Evolutionary conservation across 2,329 filamentous ascomycete species (phyloP).

Genomic region (Diaporthe amygdali): DNA sequence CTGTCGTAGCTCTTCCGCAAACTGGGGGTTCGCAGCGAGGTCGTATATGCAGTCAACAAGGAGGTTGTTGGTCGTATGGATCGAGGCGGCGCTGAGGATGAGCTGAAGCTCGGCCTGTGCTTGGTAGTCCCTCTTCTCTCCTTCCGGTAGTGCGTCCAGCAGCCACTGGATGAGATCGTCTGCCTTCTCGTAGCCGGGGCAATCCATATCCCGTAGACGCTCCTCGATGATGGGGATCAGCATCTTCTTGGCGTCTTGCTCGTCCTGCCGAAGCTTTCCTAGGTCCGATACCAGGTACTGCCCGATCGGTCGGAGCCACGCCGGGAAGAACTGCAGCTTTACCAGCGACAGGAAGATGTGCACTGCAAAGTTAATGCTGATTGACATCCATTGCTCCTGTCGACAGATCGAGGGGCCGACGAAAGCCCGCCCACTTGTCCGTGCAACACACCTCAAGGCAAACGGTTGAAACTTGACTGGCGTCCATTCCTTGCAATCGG

Average conservation of each 20-base stretch:
- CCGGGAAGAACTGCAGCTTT: slow-evolving; percentile 57
- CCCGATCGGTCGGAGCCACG: slow-evolving; percentile 52
- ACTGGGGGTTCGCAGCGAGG: slow-evolving; percentile 51
- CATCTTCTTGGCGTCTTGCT: slow-evolving; percentile 47
- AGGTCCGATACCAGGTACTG: slow-evolving; percentile 54
- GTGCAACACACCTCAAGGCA: slow-evolving; percentile 55
- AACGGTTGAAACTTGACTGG: slow-evolving; percentile 58
- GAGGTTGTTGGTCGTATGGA: slow-evolving; percentile 51
- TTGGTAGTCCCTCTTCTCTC: slow-evolving; percentile 43
- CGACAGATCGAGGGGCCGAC: slow-evolving; percentile 56
- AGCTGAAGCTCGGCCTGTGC: slow-evolving; percentile 49
- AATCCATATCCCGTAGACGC: slow-evolving; percentile 47
- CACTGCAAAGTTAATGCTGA: slow-evolving; percentile 55
- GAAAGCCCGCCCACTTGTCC: slow-evolving; percentile 59
- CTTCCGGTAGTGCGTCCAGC: slow-evolving; percentile 44
- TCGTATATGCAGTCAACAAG: slow-evolving; percentile 57
- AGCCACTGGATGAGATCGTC: slow-evolving; percentile 53
- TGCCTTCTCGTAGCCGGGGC: slow-evolving; percentile 40
- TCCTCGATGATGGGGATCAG: slow-evolving; percentile 52
- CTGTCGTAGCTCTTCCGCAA: slow-evolving; percentile 52
- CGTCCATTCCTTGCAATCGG: slow-evolving; percentile 59
- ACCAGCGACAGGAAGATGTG: slow-evolving; percentile 53
- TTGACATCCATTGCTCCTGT: slow-evolving; percentile 58
- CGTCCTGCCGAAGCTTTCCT: slow-evolving; percentile 48
- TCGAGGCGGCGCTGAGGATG: slow-evolving; percentile 49